Evolutionary conservation across 768 basidiomycete genomes (phyloP).

Genomic region (Pulveroboletus frians): DNA sequence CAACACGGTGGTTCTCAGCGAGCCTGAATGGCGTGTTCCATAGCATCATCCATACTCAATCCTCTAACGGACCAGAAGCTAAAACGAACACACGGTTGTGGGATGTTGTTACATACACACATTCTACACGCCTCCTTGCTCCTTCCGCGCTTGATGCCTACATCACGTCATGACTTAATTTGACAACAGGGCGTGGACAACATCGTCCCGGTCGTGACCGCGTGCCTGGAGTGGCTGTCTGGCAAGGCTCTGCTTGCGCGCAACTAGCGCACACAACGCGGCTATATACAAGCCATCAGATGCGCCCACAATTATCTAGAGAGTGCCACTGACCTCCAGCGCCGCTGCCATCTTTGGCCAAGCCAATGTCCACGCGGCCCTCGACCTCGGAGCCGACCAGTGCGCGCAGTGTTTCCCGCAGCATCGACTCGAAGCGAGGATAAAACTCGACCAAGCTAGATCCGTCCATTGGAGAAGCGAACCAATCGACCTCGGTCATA

Average conservation of each 20-base stretch:
- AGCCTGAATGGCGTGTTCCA: no score
- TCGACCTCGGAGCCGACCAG: slow-evolving; percentile 81
- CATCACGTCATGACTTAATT: background rate
- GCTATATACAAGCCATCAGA: slow-evolving; percentile 46
- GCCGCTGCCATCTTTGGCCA: slow-evolving; percentile 97
- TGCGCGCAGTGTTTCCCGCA: slow-evolving; percentile 68
- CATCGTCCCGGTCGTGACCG: slow-evolving; percentile 1
- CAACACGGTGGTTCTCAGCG: no score
- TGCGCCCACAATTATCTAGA: background rate
- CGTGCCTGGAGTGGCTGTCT: slow-evolving; percentile 9
- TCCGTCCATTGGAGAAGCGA: background rate
- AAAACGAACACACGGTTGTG: no score
- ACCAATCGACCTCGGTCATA: background rate
- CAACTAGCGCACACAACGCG: slow-evolving; percentile 72
- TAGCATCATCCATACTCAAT: no score
- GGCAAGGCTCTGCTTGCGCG: slow-evolving; percentile 21
- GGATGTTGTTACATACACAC: slow-evolving; percentile 10
- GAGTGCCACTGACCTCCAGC: slow-evolving; percentile 72
- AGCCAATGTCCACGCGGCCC: slow-evolving; percentile 73
- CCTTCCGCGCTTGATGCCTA: slow-evolving; percentile 4
- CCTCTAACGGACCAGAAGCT: no score
- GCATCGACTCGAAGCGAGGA: slow-evolving; percentile 72
- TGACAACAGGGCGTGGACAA: slow-evolving; percentile 14
- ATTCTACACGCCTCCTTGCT: slow-evolving; percentile 1
- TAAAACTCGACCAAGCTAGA: slow-evolving; percentile 85